Conservation (phyloP, 768 basidiomycete genomes). For the Lactarius deliciosus region DNA sequence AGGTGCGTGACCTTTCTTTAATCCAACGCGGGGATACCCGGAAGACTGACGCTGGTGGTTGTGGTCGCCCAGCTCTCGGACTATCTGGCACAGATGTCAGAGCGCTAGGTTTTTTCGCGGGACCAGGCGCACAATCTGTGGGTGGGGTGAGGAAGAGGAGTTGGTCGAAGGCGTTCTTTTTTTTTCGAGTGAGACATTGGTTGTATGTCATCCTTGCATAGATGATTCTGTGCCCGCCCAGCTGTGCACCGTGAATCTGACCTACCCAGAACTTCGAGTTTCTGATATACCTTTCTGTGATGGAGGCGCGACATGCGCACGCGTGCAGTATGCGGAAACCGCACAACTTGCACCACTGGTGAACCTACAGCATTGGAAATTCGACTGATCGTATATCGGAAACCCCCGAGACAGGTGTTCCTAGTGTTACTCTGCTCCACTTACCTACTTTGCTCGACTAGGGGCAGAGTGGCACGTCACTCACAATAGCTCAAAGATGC, state of each 20-base stretch:
- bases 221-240: background rate
- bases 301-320: background rate
- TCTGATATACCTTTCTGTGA: constrained; percentile 1
- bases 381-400: background rate
- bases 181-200: constrained; percentile 1
- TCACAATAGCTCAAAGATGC: background rate
- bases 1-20: constrained; percentile 48
- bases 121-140: background rate
- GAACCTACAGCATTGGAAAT: background rate
- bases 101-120: constrained; percentile 7
- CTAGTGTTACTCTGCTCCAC: background rate
- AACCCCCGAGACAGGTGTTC: background rate
- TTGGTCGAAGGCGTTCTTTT: background rate
- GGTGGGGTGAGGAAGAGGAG: background rate
- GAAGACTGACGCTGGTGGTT: constrained; percentile 10
- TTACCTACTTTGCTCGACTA: background rate
- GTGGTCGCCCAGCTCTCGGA: constrained; percentile 36
- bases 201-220: constrained; percentile 6
- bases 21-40: background rate
- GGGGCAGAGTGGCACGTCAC: background rate
- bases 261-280: background rate
- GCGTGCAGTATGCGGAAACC: background rate
- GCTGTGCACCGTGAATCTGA: background rate
- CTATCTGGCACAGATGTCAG: constrained; percentile 57
- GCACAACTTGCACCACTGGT: background rate